These are phyloP conservation scores for Abrus pulchellus DNA, from an alignment of 306 rosid genomes.

Conservation along the genomic window DNA sequence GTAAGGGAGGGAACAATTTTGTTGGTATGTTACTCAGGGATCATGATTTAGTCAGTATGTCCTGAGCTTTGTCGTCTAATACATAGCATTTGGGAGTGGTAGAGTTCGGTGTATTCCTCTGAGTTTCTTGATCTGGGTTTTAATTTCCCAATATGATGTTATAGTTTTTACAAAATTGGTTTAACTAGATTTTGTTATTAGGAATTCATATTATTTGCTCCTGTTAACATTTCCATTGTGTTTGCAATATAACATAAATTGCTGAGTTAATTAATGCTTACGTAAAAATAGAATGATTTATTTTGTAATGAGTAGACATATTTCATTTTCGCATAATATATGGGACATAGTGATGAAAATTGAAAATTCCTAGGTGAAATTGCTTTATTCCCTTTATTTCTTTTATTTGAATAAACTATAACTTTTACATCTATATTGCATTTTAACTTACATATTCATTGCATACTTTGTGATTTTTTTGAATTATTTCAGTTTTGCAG, in stretches of 20 bases:
- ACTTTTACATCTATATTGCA: not conserved
- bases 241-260: conserved; percentile 1
- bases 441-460: conserved; percentile 25
- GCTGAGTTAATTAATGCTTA: not conserved
- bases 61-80: not conserved
- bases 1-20: not conserved
- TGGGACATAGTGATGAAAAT: not conserved
- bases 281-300: not conserved
- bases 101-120: not conserved
- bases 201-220: not conserved
- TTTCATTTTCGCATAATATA: not conserved
- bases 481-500: conserved; percentile 88
- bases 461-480: conserved; percentile 50
- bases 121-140: not conserved
- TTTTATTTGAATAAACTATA: conserved; percentile 18
- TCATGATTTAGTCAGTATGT: not conserved
- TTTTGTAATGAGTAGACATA: not conserved
- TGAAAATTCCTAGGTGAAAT: not conserved
- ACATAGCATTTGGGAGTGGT: not conserved
- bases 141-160: not conserved
- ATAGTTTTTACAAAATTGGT: not conserved
- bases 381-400: not conserved
- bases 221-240: not conserved
- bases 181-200: not conserved
- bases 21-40: conserved; percentile 5